Percentiles rank a stretch among this genome's conserved stretches.
These are phyloP conservation scores for Naegleria gruberi DNA, from an alignment of 208 protist species.

Conservation along the genomic window DNA sequence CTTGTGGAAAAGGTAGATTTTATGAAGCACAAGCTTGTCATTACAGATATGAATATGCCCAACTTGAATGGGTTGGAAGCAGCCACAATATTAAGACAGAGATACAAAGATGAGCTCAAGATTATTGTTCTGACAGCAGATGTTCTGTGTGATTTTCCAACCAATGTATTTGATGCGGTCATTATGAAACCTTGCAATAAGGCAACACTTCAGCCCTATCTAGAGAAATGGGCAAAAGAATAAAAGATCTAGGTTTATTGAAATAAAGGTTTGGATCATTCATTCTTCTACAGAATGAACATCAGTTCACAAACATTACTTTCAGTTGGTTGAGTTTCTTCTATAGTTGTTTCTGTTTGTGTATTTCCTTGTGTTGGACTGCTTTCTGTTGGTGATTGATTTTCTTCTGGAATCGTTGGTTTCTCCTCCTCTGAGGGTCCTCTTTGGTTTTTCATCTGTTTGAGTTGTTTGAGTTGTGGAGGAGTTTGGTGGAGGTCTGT, in stretches of 20 bases:
- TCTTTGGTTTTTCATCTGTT: background rate
- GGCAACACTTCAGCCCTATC: background rate
- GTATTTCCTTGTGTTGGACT: background rate
- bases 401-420: too few species aligned
- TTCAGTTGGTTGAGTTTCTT: background rate
- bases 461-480: too few species aligned
- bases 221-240: too few species aligned
- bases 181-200: background rate
- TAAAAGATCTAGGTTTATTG: background rate
- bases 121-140: background rate
- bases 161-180: background rate
- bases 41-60: background rate
- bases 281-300: too few species aligned
- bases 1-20: background rate
- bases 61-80: background rate
- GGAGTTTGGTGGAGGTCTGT: too few species aligned
- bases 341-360: too few species aligned
- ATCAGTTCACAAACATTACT: too few species aligned
- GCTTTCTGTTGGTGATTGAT: background rate
- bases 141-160: background rate
- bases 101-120: background rate
- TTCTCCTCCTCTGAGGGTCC: too few species aligned
- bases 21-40: background rate
- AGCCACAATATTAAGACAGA: background rate
- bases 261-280: background rate